phyloP scores from a whole-genome alignment of 148 eudicot genomes.

The Amaranthus hypochondriacus region DNA sequence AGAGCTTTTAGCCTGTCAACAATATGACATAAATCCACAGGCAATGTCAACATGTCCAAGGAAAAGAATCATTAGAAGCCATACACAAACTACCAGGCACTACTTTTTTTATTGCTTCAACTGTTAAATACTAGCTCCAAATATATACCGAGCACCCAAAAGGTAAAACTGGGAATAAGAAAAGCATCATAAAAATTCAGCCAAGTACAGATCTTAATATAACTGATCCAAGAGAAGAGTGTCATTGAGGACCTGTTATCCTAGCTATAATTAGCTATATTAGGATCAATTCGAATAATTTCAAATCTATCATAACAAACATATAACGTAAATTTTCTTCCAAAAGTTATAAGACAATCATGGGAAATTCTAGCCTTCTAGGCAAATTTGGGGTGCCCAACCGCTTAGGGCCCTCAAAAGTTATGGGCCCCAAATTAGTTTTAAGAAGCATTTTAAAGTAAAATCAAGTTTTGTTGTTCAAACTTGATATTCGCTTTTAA shows the following conservation, averaged over 20 bases:
- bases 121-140: neutral
- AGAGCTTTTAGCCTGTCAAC: slow-evolving; percentile 34
- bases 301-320: no score
- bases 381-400: no score
- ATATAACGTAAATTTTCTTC: neutral
- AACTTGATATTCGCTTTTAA: no score
- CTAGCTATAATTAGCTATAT: no score
- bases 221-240: neutral
- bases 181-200: neutral
- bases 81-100: neutral
- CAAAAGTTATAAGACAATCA: neutral
- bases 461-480: no score
- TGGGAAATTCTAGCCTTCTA: no score
- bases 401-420: no score
- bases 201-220: neutral
- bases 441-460: no score
- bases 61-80: neutral
- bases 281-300: no score
- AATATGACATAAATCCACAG: neutral
- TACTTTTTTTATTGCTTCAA: neutral
- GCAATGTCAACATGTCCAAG: slow-evolving; percentile 12
- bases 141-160: neutral
- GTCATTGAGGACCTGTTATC: neutral
- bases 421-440: no score
- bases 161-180: neutral